A percentile compares a stretch with the other conserved stretches of the same genome.
These are phyloP conservation scores for Salinomyces thailandicus DNA, from an alignment of 2,329 filamentous ascomycete genomes.

Conservation along the genomic window DNA sequence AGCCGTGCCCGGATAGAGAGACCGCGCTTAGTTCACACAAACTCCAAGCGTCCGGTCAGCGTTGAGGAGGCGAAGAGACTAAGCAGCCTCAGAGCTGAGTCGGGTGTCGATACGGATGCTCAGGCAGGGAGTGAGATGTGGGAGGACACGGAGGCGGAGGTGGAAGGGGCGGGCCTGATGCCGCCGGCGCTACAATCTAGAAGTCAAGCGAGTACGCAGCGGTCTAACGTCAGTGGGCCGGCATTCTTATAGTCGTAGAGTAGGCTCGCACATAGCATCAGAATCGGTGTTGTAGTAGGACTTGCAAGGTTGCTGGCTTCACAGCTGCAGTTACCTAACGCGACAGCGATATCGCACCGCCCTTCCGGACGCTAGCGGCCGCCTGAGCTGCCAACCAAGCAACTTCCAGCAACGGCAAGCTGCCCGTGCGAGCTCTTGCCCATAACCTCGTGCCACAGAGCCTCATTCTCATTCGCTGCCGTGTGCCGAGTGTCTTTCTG, in stretches of 20 bases:
- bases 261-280: too few species aligned
- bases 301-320: too few species aligned
- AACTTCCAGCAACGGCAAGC: too few species aligned
- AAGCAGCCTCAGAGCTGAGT: conserved; percentile 21
- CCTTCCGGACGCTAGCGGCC: too few species aligned
- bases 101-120: conserved; percentile 9
- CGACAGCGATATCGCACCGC: too few species aligned
- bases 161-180: conserved; percentile 12
- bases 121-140: conserved; percentile 14
- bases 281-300: too few species aligned
- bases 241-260: conserved; percentile 12
- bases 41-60: conserved; percentile 15
- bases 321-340: too few species aligned
- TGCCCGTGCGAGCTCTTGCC: not conserved
- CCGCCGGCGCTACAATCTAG: conserved; percentile 4
- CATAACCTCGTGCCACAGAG: not conserved
- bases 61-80: conserved; percentile 18
- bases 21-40: conserved; percentile 13
- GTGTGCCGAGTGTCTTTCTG: too few species aligned
- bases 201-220: conserved; percentile 9
- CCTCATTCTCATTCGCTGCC: not conserved
- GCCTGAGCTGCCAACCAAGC: too few species aligned
- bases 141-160: conserved; percentile 9
- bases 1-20: conserved; percentile 7
- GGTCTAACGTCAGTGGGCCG: conserved; percentile 14